Base-by-base conservation (phyloP, 345 rosid species). In the Barbarea vulgaris region DNA sequence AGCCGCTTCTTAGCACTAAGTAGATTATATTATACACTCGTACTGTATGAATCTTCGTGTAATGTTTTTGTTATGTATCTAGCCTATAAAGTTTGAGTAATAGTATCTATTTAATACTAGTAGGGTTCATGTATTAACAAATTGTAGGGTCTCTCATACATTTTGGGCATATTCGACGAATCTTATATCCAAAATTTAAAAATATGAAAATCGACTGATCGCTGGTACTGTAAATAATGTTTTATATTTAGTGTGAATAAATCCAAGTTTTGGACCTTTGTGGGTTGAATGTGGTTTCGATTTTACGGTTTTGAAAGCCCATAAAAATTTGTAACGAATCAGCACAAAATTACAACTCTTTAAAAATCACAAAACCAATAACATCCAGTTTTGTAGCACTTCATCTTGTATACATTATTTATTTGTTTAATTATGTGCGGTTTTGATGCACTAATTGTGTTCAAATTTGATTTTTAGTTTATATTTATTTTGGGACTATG, bases 11-110 rank as follows among this genome's bases (percentile, higher is more conserved):
- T 33, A 72, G 68, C 73, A 65, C 52, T 67, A 39, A 6, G 33
- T 59, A 33, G 69, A 78, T 33, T 78, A 72, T 42, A 41, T 44
- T 76, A 61, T 70, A 64, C 76, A 77, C 58, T 63, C 17, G 47
- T 3, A 13, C 7, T 31, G 33, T 76, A 24, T 76, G 44, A 39
- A 50, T 44, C 47, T 37, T 52, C 37, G 75, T 48, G 67, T 48
- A 4, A 59, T 71, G 55, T 66, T 5, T 66, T 57, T 50, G 30
- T 65, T 59, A 54, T 54, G 33, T 55, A 5, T 33, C n/a, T 64
- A 65, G 27, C 18, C 54, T 64, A 71, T 56, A 41, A 30, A 36
- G 53, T 63, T 33, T 34, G 25, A 19, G 11, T 24, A 68, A 2
- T 30, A 69, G 13, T 39, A 33, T 60, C 7, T 56, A 46, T 47